These are phyloP conservation scores for Parachlorella kessleri DNA, from an alignment of 139 green algal genomes.

Conservation along the genomic window DNA sequence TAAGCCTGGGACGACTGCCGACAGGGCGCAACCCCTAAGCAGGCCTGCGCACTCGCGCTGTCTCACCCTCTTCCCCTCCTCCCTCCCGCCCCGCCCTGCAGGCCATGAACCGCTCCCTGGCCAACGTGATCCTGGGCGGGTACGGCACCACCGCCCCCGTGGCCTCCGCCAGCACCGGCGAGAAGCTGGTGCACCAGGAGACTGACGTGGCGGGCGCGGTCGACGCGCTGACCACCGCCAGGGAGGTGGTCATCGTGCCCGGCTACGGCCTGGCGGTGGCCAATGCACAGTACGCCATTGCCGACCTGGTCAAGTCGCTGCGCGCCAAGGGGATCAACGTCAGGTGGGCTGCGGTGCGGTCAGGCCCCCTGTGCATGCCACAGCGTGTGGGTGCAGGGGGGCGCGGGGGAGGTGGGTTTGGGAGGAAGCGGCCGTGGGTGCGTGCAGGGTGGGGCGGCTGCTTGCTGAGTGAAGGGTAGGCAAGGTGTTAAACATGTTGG, in stretches of 20 bases:
- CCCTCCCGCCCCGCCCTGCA: not conserved
- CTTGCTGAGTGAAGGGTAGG: no score
- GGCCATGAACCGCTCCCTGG: slow-evolving; percentile 88
- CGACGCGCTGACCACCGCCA: slow-evolving; percentile 53
- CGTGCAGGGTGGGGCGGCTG: not conserved
- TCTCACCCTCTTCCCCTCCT: not conserved
- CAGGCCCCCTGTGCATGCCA: no score
- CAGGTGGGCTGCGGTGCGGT: no score
- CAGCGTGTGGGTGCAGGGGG: no score
- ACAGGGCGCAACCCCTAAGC: no score
- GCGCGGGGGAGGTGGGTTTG: not conserved
- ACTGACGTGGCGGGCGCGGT: slow-evolving; percentile 41
- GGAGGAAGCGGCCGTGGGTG: not conserved
- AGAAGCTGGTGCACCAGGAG: slow-evolving; percentile 34
- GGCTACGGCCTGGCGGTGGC: slow-evolving; percentile 91
- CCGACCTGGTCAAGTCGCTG: slow-evolving; percentile 67
- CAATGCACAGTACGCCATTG: slow-evolving; percentile 78
- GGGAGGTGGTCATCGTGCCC: slow-evolving; percentile 84
- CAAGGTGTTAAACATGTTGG: no score
- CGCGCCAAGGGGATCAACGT: slow-evolving; percentile 56
- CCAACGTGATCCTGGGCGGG: slow-evolving; percentile 89
- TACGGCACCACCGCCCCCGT: slow-evolving; percentile 54
- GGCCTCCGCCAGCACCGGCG: slow-evolving; percentile 1
- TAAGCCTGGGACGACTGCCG: no score
- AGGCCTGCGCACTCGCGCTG: no score